Conservation (phyloP, 208 protist genomes). For the Naegleria lovaniensis region DNA sequence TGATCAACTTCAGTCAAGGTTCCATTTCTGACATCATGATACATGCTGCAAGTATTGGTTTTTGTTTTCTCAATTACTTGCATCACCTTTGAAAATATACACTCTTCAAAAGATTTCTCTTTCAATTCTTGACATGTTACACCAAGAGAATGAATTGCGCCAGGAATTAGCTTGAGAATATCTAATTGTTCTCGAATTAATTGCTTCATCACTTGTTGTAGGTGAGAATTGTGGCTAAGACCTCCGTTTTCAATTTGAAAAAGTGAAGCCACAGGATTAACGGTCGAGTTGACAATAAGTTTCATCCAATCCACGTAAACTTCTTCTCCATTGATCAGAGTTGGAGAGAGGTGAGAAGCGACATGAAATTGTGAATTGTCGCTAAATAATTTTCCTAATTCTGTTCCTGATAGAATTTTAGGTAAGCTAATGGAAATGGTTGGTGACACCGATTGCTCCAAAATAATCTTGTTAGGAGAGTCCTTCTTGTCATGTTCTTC, state of each 20-base stretch:
- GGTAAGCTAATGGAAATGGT: neutral
- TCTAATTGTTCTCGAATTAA: constrained; percentile 39
- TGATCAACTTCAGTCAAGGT: neutral
- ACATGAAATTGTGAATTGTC: constrained; percentile 12
- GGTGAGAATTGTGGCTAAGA: neutral
- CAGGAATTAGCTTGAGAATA: neutral
- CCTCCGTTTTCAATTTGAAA: constrained; percentile 33
- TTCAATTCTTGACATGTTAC: neutral
- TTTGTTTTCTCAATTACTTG: neutral
- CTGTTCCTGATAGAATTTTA: constrained; percentile 10
- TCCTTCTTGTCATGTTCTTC: constrained; percentile 2
- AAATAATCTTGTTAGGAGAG: neutral
- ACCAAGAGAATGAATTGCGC: neutral
- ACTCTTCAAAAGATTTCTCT: neutral
- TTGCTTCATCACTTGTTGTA: constrained; percentile 17
- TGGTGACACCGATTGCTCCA: neutral
- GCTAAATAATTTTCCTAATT: constrained; percentile 9
- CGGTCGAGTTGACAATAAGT: constrained; percentile 48
- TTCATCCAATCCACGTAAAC: constrained; percentile 47
- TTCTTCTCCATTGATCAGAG: neutral
- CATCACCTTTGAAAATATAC: neutral
- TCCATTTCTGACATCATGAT: neutral
- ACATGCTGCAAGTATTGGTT: neutral
- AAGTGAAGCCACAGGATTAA: constrained; percentile 52
- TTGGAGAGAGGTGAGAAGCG: neutral